Evolutionary conservation across 1,284 basidiomycete species (phyloP), one percentile per base, ranked within the genome.

Genomic region (Pseudozyma sp.): DNA sequence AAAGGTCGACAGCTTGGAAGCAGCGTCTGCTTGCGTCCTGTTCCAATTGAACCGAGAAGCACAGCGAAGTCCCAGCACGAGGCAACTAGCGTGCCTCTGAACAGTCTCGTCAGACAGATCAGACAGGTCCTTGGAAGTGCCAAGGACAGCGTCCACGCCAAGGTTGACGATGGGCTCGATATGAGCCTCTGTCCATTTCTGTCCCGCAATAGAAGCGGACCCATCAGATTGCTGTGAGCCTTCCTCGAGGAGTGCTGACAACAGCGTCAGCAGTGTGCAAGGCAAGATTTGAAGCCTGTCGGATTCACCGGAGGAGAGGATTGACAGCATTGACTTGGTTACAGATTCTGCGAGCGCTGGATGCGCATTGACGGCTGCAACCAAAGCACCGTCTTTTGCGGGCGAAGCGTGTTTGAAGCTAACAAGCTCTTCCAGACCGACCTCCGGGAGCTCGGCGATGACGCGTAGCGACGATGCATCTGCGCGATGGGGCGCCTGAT

Each of bases 351-450:
- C 61, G 5, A 64, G 58, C 18, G 35, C 40, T 1, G 68, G 54
- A 16, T 58, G 51, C 3, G 54, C 54, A 8, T 65, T 54, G n/a
- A 70, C 53, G 2, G 68, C 68, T 25, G 59, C 68, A 19, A 65
- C 68, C 36, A 70, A 31, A 25, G 68, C 68, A 16, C 58, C 68
- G 43, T 70, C 68, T 40, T 61, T 47, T 4, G 61, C 54, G 5
- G 53, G 36, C 18, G 52, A 19, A 8, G 16, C 38, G 36, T 10
- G 34, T 11, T 16, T 36, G 2, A 45, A 13, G 12, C 52, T 21
- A 42, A 54, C 48, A 0, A 70, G 44, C 16, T 35, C 10, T 34
- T 31, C 49, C 14, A 70, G 16, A n/a, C 63, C 44, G 2, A 61
- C 36, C 4, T 48, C 19, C 9, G 55, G 39, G 2, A 61, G 38